These are phyloP conservation scores for Sicyos edulis DNA, from an alignment of 306 rosid species.

Conservation along the genomic window DNA sequence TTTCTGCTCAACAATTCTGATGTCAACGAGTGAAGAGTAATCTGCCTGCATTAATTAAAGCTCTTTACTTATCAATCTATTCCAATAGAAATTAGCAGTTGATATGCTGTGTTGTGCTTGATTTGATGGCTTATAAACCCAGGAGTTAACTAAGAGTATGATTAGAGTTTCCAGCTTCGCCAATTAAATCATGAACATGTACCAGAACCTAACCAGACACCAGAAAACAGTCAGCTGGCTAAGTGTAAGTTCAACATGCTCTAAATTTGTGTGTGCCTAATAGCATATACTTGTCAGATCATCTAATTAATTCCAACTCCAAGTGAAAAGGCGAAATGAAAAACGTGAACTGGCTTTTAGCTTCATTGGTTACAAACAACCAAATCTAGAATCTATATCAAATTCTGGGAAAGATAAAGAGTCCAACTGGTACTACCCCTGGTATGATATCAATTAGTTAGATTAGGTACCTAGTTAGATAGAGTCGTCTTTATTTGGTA, in stretches of 20 bases:
- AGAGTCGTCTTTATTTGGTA: too few relatives aligned
- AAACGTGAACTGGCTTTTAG: not conserved
- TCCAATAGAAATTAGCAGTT: not conserved
- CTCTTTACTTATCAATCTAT: not conserved
- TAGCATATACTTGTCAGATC: not conserved
- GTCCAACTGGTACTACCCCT: too few relatives aligned
- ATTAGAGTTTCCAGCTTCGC: not conserved
- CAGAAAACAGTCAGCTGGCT: not conserved
- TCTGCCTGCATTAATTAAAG: constrained; percentile 36
- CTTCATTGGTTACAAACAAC: not conserved
- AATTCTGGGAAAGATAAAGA: not conserved
- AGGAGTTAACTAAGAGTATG: not conserved
- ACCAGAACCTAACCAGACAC: not conserved
- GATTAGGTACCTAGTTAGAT: too few relatives aligned
- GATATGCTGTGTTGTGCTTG: not conserved
- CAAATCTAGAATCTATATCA: not conserved
- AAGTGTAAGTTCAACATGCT: not conserved
- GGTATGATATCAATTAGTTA: too few relatives aligned
- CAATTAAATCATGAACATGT: not conserved
- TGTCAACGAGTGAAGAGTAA: constrained; percentile 43
- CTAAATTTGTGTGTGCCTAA: not conserved
- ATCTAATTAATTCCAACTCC: not conserved
- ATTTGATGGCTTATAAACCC: not conserved
- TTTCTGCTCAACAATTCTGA: constrained; percentile 34
- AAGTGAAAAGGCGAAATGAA: not conserved